Conservation (phyloP, 192 early-diverging fungal genomes). For the Linnemannia schmuckeri region DNA sequence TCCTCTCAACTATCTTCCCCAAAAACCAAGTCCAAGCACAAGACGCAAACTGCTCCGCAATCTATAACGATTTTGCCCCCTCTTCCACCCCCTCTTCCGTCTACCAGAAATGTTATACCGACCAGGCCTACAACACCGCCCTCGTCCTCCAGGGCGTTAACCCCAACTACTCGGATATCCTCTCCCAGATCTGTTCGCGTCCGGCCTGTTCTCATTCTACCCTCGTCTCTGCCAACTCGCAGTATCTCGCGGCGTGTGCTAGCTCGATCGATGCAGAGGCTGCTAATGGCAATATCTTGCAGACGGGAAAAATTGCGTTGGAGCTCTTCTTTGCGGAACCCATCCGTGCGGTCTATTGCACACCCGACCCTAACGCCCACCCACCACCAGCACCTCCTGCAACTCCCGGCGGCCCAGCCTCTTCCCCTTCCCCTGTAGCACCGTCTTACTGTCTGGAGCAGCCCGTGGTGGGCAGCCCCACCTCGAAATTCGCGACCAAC, state of each 20-base stretch:
- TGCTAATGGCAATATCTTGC: conserved; percentile 31
- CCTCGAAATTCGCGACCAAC: conserved; percentile 14
- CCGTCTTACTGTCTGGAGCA: conserved; percentile 33
- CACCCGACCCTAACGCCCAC: conserved; percentile 19
- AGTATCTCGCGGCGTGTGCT: conserved; percentile 20
- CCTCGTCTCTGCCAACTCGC: conserved; percentile 2
- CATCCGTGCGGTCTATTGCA: conserved; percentile 18
- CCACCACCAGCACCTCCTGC: background rate
- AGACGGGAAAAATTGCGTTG: conserved; percentile 20
- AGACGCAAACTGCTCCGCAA: conserved; percentile 23
- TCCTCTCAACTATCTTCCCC: background rate
- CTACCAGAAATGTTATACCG: conserved; percentile 35
- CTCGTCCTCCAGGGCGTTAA: conserved; percentile 24
- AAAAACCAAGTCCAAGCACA: conserved; percentile 4
- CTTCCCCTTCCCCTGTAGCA: conserved; percentile 1
- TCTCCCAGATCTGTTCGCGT: conserved; percentile 16
- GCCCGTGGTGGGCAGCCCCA: background rate
- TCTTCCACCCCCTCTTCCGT: background rate
- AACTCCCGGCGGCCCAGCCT: background rate
- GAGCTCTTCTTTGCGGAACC: conserved; percentile 38
- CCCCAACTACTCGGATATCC: conserved; percentile 26
- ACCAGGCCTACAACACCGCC: conserved; percentile 26
- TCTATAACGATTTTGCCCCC: conserved; percentile 23
- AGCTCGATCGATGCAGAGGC: conserved; percentile 29
- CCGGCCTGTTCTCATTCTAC: conserved; percentile 27